phyloP scores from a whole-genome alignment of 2,329 filamentous ascomycete genomes.

The Microthyrium microscopicum region DNA sequence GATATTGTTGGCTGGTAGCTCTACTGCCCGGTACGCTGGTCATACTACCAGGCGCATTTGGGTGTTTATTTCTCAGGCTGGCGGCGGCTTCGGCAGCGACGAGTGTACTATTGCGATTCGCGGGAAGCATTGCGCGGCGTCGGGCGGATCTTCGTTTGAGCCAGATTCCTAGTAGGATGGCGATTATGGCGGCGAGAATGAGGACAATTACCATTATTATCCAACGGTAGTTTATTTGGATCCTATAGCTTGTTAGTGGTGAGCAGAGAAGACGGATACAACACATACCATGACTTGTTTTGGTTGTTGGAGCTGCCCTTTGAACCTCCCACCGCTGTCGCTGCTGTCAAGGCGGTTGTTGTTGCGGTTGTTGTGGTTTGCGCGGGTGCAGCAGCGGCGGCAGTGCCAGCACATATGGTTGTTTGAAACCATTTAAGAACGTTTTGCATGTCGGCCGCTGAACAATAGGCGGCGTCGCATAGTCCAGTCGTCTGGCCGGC shows the following conservation, averaged over 20 bases:
- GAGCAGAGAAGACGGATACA: neutral
- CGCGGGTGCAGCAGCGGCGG: conserved; percentile 1
- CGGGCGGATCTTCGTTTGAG: conserved; percentile 4
- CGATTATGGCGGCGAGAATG: conserved; percentile 6
- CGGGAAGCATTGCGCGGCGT: neutral
- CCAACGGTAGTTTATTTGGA: conserved; percentile 5
- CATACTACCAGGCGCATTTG: conserved; percentile 1
- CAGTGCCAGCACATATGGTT: neutral
- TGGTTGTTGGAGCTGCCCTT: too few species aligned
- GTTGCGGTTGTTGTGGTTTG: neutral
- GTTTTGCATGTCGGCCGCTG: neutral
- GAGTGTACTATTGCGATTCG: conserved; percentile 2
- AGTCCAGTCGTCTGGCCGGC: conserved; percentile 1
- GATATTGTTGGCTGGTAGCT: too few species aligned
- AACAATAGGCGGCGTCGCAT: conserved; percentile 3
- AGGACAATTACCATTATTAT: conserved; percentile 6
- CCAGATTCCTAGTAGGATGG: conserved; percentile 6
- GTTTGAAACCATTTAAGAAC: conserved; percentile 4
- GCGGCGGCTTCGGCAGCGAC: conserved; percentile 2
- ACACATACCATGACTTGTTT: conserved; percentile 6
- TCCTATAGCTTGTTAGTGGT: conserved; percentile 3
- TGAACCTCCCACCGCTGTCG: neutral
- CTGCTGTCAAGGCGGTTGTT: neutral
- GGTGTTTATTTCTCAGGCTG: conserved; percentile 4
- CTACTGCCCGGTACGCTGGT: too few species aligned